Evolutionary conservation across 208 protist species (phyloP).

Genomic region (Crithidia expoeki): DNA sequence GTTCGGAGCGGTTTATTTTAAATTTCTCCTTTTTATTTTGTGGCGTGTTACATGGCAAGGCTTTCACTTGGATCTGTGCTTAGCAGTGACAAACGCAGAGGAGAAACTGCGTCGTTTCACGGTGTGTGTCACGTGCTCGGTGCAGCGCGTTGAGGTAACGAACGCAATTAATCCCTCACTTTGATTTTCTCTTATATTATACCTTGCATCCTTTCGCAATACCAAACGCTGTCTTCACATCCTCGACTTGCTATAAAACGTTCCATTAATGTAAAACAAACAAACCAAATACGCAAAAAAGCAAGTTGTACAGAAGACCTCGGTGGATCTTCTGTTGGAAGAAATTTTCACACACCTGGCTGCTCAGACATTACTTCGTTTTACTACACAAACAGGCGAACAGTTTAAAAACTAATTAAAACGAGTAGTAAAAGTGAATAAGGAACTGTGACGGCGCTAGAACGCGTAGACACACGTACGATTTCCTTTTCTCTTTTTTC

Average conservation of each 20-base stretch:
- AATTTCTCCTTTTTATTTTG: no score
- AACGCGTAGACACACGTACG: background rate
- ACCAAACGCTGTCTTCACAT: background rate
- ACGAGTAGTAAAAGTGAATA: slow-evolving; percentile 14
- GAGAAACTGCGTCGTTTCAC: background rate
- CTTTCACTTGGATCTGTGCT: no score
- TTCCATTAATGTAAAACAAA: background rate
- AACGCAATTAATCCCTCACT: slow-evolving; percentile 5
- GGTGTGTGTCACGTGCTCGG: no score
- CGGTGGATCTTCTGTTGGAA: background rate
- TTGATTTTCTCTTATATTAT: background rate
- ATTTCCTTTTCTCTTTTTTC: background rate
- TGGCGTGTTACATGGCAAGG: no score
- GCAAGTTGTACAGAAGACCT: background rate
- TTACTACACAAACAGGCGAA: background rate
- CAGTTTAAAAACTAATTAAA: no score
- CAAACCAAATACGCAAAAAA: background rate
- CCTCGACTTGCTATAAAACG: no score
- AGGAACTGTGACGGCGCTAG: background rate
- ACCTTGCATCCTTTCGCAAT: background rate
- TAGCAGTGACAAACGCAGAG: background rate
- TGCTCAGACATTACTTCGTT: background rate
- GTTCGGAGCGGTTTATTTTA: no score
- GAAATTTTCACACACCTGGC: background rate
- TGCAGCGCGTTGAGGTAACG: background rate